Evolutionary conservation across 73 alveolate genomes (phyloP).

Genomic region (Halteria grandinella): DNA sequence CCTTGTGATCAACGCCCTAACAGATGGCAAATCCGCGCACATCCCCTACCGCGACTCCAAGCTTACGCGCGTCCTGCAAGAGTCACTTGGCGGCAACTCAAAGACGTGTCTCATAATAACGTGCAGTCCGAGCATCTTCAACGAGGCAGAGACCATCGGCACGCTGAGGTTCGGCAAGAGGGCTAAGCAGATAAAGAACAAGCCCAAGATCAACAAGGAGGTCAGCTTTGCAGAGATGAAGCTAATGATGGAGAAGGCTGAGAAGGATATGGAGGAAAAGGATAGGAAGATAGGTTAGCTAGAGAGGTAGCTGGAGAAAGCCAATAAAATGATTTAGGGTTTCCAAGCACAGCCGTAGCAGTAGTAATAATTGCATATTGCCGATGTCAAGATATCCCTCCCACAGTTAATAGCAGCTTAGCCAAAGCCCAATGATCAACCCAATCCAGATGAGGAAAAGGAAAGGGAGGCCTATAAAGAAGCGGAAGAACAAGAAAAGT

Average conservation of each 20-base stretch:
- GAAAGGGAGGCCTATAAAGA: neutral
- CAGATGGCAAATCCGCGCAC: constrained; percentile 88
- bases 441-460: neutral
- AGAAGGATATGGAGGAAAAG: constrained; percentile 39
- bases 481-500: neutral
- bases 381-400: too few relatives aligned
- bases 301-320: too few relatives aligned
- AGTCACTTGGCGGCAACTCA: constrained; percentile 97
- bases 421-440: too few relatives aligned
- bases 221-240: constrained; percentile 84
- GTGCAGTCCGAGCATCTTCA: constrained; percentile 89
- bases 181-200: constrained; percentile 92
- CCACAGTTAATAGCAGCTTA: too few relatives aligned
- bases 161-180: constrained; percentile 94
- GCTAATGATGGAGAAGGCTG: constrained; percentile 48
- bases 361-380: too few relatives aligned
- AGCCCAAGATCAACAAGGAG: constrained; percentile 91
- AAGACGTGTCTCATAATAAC: constrained; percentile 94
- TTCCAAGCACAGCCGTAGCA: too few relatives aligned
- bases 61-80: constrained; percentile 92
- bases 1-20: constrained; percentile 89
- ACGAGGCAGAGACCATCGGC: constrained; percentile 90
- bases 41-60: constrained; percentile 94
- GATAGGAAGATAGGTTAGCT: neutral
- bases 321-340: too few relatives aligned